Conservation (phyloP, 176 grass and related monocot genomes). For the Ensete glaucum region DNA sequence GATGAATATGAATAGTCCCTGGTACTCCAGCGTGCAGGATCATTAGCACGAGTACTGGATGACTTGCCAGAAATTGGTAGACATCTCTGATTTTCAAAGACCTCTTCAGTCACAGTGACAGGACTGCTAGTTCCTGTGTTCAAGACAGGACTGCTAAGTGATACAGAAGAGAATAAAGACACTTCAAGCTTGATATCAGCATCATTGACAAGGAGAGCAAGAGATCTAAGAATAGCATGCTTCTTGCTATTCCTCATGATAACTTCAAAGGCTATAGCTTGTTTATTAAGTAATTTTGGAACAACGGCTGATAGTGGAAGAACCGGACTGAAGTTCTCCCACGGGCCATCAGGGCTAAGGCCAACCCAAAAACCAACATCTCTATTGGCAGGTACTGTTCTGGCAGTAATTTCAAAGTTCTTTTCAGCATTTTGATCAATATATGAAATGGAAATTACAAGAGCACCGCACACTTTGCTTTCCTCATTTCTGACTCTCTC, state of each 20-base stretch:
- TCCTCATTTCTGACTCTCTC: constrained; percentile 27
- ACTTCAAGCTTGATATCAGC: constrained; percentile 77
- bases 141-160: constrained; percentile 28
- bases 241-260: constrained; percentile 76
- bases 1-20: constrained; percentile 74
- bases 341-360: constrained; percentile 74
- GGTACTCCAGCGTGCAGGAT: constrained; percentile 71
- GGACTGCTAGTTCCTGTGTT: constrained; percentile 33
- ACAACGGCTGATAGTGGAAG: constrained; percentile 55
- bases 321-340: constrained; percentile 75
- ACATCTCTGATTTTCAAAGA: constrained; percentile 93
- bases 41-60: constrained; percentile 32
- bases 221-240: constrained; percentile 71
- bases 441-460: constrained; percentile 74
- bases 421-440: constrained; percentile 68
- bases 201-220: constrained; percentile 74
- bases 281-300: constrained; percentile 69
- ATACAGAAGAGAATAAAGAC: constrained; percentile 54
- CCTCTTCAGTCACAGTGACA: constrained; percentile 47
- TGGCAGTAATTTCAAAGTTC: constrained; percentile 46
- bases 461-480: constrained; percentile 41
- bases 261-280: constrained; percentile 79
- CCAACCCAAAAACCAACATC: constrained; percentile 81
- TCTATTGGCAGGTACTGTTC: constrained; percentile 31
- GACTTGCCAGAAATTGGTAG: constrained; percentile 62